Evolutionary conservation across 805 yeast species (phyloP).

Genomic region (Wickerhamiella domercqiae): DNA sequence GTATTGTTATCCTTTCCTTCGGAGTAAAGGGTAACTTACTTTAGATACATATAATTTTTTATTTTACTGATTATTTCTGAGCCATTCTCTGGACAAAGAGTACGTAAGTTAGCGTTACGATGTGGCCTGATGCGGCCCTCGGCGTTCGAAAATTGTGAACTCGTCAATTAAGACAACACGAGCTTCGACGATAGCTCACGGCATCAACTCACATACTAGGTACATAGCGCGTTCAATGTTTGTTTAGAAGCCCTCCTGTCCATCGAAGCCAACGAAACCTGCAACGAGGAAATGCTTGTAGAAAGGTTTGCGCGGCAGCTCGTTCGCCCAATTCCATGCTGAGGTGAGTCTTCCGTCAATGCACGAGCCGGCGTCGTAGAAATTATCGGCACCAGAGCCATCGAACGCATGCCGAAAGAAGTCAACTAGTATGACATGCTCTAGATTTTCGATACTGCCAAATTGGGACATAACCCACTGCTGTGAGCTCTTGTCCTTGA

Average conservation of each 20-base stretch:
- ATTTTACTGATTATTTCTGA: background rate
- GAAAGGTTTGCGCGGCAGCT: slow-evolving; percentile 51
- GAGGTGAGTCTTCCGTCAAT: slow-evolving; percentile 70
- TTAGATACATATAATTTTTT: background rate
- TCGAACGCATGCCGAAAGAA: slow-evolving; percentile 49
- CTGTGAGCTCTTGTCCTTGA: slow-evolving; percentile 28
- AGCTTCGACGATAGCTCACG: too few species aligned
- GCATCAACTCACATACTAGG: too few species aligned
- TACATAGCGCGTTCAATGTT: background rate
- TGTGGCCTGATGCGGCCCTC: too few species aligned
- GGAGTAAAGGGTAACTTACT: background rate
- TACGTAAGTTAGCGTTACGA: too few species aligned
- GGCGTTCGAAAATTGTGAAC: too few species aligned
- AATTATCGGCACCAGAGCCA: slow-evolving; percentile 74
- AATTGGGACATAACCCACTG: slow-evolving; percentile 43
- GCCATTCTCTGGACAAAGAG: background rate
- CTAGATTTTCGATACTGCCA: slow-evolving; percentile 38
- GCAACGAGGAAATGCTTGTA: slow-evolving; percentile 45
- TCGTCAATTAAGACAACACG: too few species aligned
- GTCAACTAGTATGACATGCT: slow-evolving; percentile 32
- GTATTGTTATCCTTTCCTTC: background rate
- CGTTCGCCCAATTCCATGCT: slow-evolving; percentile 73
- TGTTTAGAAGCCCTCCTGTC: slow-evolving; percentile 39
- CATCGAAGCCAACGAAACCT: slow-evolving; percentile 66
- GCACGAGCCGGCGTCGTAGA: slow-evolving; percentile 71